phyloP scores from a whole-genome alignment of 768 basidiomycete genomes.

The Termitomyces sp. region DNA sequence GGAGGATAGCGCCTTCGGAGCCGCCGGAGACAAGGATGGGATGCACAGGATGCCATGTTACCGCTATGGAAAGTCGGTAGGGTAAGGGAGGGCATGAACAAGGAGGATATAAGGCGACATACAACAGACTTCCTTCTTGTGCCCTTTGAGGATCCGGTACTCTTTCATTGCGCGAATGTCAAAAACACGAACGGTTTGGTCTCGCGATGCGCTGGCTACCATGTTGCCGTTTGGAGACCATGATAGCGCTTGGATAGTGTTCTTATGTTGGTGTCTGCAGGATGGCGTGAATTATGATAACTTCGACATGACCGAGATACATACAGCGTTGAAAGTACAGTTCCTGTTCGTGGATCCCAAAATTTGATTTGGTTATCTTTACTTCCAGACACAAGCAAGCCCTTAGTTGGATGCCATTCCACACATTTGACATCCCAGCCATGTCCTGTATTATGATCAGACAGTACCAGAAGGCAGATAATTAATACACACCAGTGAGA shows the following conservation, averaged over 20 bases:
- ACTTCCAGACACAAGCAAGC: conserved; percentile 89
- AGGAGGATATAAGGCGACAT: conserved; percentile 29
- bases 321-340: conserved; percentile 86
- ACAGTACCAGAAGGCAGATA: neutral
- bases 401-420: conserved; percentile 98
- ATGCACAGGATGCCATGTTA: conserved; percentile 96
- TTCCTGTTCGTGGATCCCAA: conserved; percentile 96
- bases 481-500: conserved; percentile 59
- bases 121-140: conserved; percentile 99
- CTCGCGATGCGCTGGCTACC: conserved; percentile 91
- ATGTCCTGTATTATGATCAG: conserved; percentile 57
- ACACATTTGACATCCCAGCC: conserved; percentile 99
- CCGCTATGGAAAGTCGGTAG: conserved; percentile 43
- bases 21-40: conserved; percentile 92
- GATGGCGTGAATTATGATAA: neutral
- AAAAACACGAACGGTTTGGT: conserved; percentile 93
- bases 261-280: conserved; percentile 92
- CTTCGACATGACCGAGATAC: conserved; percentile 19
- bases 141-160: conserved; percentile 86
- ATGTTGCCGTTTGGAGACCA: conserved; percentile 97
- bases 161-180: conserved; percentile 99
- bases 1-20: conserved; percentile 88
- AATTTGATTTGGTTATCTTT: conserved; percentile 99
- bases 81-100: neutral
- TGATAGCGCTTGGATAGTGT: conserved; percentile 87